Conservation (phyloP, 148 eudicot genomes). For the Nepenthes gracilis region DNA sequence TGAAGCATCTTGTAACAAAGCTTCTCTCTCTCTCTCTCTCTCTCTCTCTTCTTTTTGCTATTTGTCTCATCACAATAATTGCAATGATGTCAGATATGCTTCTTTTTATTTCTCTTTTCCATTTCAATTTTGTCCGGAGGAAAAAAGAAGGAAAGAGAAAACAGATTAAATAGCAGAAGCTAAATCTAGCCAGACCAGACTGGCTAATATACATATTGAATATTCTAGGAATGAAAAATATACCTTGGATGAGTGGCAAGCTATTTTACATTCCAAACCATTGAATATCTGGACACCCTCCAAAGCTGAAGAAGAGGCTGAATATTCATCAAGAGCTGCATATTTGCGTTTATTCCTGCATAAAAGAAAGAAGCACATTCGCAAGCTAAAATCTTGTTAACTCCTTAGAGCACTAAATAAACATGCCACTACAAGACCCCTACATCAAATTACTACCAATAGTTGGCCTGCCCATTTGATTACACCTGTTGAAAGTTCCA, state of each 20-base stretch:
- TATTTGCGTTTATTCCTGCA: slow-evolving; percentile 66
- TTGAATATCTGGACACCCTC: slow-evolving; percentile 55
- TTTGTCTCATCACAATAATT: too few relatives aligned
- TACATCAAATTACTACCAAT: too few relatives aligned
- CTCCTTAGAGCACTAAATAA: too few relatives aligned
- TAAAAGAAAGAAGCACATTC: not conserved
- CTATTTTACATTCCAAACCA: slow-evolving; percentile 83
- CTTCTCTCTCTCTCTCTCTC: too few relatives aligned
- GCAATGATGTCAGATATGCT: not conserved
- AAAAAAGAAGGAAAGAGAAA: not conserved
- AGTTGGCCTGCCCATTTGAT: too few relatives aligned
- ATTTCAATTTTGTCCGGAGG: too few relatives aligned
- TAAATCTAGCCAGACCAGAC: not conserved
- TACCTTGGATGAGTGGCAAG: slow-evolving; percentile 87
- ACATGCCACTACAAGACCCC: too few relatives aligned
- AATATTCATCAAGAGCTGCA: slow-evolving; percentile 45
- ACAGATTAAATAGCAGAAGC: not conserved
- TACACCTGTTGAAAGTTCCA: too few relatives aligned
- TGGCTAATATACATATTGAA: too few relatives aligned
- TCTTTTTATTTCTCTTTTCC: not conserved
- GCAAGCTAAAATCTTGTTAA: too few relatives aligned
- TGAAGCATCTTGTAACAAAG: too few relatives aligned
- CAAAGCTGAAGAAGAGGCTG: slow-evolving; percentile 49
- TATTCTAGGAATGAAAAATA: not conserved
- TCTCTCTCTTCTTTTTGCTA: too few relatives aligned